Evolutionary conservation across 257 asterid species (phyloP).

Genomic region (Nicotiana undulata): DNA sequence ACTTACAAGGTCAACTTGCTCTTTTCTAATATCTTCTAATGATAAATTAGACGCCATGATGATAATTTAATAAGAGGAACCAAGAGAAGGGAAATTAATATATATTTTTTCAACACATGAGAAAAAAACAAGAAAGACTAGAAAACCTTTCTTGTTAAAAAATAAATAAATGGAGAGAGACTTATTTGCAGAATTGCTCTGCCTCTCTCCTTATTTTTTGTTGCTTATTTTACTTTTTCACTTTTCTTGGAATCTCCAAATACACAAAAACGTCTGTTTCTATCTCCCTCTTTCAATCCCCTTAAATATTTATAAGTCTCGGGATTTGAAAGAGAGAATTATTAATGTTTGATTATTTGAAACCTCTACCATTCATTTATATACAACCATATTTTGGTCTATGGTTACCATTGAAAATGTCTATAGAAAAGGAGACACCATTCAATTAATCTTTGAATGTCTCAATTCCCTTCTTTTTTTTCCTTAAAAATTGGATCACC

Average conservation of each 20-base stretch:
- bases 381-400: background rate
- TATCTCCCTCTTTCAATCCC: background rate
- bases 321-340: background rate
- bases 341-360: background rate
- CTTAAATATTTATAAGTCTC: background rate
- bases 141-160: background rate
- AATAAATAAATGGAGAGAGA: background rate
- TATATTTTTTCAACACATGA: background rate
- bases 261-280: background rate
- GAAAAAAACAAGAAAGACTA: background rate
- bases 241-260: slow-evolving; percentile 1
- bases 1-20: slow-evolving; percentile 61
- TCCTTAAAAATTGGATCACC: background rate
- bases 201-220: slow-evolving; percentile 1
- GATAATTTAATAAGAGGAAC: background rate
- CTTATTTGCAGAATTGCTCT: background rate
- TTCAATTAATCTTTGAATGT: background rate
- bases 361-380: background rate
- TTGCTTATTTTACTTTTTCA: background rate
- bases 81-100: background rate
- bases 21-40: slow-evolving; percentile 53
- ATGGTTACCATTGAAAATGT: background rate
- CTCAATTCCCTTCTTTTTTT: background rate
- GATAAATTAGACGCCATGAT: slow-evolving; percentile 43
- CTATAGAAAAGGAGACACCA: background rate